Percentiles rank a stretch among this genome's conserved stretches.
These are phyloP conservation scores for Pseudofabraea citricarpa DNA, from an alignment of 2,329 filamentous ascomycete genomes.

Conservation along the genomic window DNA sequence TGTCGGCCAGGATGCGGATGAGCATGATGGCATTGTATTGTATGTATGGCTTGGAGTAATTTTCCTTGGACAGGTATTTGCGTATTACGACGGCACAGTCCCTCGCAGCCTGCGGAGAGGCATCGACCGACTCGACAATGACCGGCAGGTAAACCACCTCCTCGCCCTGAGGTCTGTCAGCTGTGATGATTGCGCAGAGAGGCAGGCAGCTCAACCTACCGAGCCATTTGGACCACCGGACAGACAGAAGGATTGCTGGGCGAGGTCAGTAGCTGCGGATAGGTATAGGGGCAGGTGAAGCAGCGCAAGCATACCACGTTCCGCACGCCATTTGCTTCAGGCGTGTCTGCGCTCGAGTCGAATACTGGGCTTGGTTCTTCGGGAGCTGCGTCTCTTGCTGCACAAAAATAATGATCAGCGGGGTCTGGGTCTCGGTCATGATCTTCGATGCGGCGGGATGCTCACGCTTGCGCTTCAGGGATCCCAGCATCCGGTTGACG, in stretches of 20 bases:
- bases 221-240: slow-evolving; percentile 56
- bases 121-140: slow-evolving; percentile 94
- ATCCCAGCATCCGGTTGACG: slow-evolving; percentile 28
- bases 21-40: slow-evolving; percentile 98
- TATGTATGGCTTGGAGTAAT: slow-evolving; percentile 58
- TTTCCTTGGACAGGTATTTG: slow-evolving; percentile 73
- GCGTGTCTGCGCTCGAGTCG: slow-evolving; percentile 45
- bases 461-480: slow-evolving; percentile 25
- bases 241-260: slow-evolving; percentile 76
- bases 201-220: slow-evolving; percentile 33
- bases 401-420: slow-evolving; percentile 2
- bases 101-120: slow-evolving; percentile 77
- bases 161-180: slow-evolving; percentile 53
- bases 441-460: slow-evolving; percentile 3
- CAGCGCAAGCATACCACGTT: slow-evolving; percentile 53
- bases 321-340: slow-evolving; percentile 60
- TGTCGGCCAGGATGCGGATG: slow-evolving; percentile 84
- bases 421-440: not conserved
- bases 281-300: slow-evolving; percentile 1
- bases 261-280: slow-evolving; percentile 6
- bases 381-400: slow-evolving; percentile 10
- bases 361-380: slow-evolving; percentile 4
- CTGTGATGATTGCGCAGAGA: slow-evolving; percentile 2
- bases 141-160: slow-evolving; percentile 89
- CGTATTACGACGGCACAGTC: slow-evolving; percentile 78